Percentiles rank a stretch among this genome's conserved stretches.
These are phyloP conservation scores for Coniochaeta ligniaria DNA, from an alignment of 2,329 filamentous ascomycete species.

Conservation along the genomic window DNA sequence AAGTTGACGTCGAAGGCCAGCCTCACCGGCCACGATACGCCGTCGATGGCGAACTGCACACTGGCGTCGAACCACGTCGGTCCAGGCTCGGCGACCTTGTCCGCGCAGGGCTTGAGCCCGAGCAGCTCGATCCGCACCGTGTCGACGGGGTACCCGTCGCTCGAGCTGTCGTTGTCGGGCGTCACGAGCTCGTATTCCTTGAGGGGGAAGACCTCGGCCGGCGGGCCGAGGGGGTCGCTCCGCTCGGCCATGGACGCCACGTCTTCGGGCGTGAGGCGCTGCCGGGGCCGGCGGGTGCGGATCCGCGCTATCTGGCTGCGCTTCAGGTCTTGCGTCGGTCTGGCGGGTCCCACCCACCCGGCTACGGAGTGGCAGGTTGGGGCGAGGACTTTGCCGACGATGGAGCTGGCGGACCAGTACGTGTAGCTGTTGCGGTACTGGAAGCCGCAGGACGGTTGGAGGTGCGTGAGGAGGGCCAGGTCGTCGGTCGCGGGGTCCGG, in stretches of 20 bases:
- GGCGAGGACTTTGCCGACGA: conserved; percentile 69
- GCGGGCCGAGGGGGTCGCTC: conserved; percentile 62
- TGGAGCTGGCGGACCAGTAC: conserved; percentile 66
- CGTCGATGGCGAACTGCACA: conserved; percentile 57
- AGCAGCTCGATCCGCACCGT: conserved; percentile 64
- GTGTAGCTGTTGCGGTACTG: conserved; percentile 69
- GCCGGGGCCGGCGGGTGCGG: conserved; percentile 50
- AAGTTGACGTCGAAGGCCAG: conserved; percentile 61
- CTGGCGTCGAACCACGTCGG: conserved; percentile 52
- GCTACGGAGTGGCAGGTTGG: conserved; percentile 64
- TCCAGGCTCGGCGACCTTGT: conserved; percentile 9
- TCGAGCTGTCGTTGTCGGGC: conserved; percentile 39
- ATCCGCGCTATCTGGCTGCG: conserved; percentile 65
- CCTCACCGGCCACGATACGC: conserved; percentile 54
- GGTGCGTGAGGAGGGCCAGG: conserved; percentile 60
- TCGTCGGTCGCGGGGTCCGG: conserved; percentile 58
- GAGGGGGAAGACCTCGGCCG: conserved; percentile 55
- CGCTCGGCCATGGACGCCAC: conserved; percentile 59
- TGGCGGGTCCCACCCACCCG: conserved; percentile 68
- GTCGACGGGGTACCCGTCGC: conserved; percentile 45
- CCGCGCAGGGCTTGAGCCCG: conserved; percentile 39
- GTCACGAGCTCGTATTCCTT: conserved; percentile 58
- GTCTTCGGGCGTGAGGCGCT: conserved; percentile 46
- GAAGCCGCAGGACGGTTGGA: conserved; percentile 64
- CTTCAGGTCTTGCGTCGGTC: conserved; percentile 58